Conservation (phyloP, 129 eudicot species). For the Flaveria linearis region DNA sequence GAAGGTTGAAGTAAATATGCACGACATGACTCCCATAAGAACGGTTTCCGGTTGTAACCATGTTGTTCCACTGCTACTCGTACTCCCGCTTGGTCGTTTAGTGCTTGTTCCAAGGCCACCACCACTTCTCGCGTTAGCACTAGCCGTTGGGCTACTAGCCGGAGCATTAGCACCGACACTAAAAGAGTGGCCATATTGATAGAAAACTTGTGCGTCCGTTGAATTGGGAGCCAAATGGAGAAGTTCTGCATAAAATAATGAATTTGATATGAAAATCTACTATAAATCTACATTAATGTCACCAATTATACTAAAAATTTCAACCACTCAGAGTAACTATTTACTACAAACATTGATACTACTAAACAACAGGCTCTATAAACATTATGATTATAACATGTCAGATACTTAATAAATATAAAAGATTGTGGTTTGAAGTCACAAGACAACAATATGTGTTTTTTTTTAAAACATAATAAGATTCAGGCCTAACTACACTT, state of each 20-base stretch:
- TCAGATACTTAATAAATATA: too few relatives aligned
- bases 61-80: conserved; percentile 13
- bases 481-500: too few relatives aligned
- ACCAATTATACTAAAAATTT: too few relatives aligned
- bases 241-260: conserved; percentile 47
- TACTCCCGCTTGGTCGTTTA: conserved; percentile 19
- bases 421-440: too few relatives aligned
- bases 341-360: too few relatives aligned
- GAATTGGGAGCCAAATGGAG: conserved; percentile 72
- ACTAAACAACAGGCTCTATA: too few relatives aligned
- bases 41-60: conserved; percentile 25
- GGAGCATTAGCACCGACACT: conserved; percentile 13
- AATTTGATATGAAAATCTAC: background rate
- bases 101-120: conserved; percentile 18
- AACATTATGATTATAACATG: too few relatives aligned
- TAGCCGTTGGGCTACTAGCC: conserved; percentile 43
- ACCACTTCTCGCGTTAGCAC: conserved; percentile 32
- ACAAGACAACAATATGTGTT: too few relatives aligned
- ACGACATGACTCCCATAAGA: conserved; percentile 31
- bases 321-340: too few relatives aligned
- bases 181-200: conserved; percentile 46
- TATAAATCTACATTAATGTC: too few relatives aligned
- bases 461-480: too few relatives aligned
- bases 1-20: conserved; percentile 30
- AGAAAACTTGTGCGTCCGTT: conserved; percentile 68